These are phyloP conservation scores for Dothideomycetes sp. DNA, from an alignment of 2,329 filamentous ascomycete genomes.

Conservation along the genomic window DNA sequence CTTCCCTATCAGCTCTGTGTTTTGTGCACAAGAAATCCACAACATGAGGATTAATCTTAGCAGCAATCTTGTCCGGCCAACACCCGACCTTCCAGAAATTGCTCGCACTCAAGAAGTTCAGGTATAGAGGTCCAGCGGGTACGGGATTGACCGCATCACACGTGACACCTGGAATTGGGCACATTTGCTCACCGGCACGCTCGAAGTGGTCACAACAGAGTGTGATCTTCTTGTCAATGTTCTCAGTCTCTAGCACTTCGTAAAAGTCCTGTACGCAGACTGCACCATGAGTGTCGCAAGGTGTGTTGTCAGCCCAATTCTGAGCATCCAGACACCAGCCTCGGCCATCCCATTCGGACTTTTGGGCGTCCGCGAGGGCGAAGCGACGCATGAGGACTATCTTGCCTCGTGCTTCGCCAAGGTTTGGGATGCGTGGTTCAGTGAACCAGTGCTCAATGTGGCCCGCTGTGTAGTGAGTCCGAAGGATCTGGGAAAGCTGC, in stretches of 20 bases:
- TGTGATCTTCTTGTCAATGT: slow-evolving; percentile 71
- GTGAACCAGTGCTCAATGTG: slow-evolving; percentile 63
- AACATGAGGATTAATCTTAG: slow-evolving; percentile 72
- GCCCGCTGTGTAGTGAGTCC: slow-evolving; percentile 55
- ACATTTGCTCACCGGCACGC: slow-evolving; percentile 41
- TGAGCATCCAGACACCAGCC: slow-evolving; percentile 50
- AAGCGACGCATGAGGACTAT: slow-evolving; percentile 81
- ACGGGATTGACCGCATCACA: slow-evolving; percentile 28
- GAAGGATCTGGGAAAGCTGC: slow-evolving; percentile 64
- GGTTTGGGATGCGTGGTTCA: slow-evolving; percentile 60
- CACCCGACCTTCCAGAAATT: slow-evolving; percentile 90
- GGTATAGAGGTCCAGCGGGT: slow-evolving; percentile 54
- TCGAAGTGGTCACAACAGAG: slow-evolving; percentile 66
- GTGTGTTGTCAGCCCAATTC: slow-evolving; percentile 80
- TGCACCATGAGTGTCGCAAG: slow-evolving; percentile 60
- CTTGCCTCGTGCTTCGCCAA: slow-evolving; percentile 71
- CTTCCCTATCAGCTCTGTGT: slow-evolving; percentile 30
- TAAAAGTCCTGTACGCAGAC: slow-evolving; percentile 93
- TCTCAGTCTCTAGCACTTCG: slow-evolving; percentile 63
- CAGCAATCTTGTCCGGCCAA: slow-evolving; percentile 89
- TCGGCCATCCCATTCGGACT: slow-evolving; percentile 29
- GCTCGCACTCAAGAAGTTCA: slow-evolving; percentile 84
- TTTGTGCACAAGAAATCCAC: slow-evolving; percentile 46
- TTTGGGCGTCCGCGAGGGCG: slow-evolving; percentile 29
- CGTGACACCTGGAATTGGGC: slow-evolving; percentile 27